These are phyloP conservation scores for Vanderwaltozyma polyspora DNA, from an alignment of 805 yeast genomes.

Conservation along the genomic window DNA sequence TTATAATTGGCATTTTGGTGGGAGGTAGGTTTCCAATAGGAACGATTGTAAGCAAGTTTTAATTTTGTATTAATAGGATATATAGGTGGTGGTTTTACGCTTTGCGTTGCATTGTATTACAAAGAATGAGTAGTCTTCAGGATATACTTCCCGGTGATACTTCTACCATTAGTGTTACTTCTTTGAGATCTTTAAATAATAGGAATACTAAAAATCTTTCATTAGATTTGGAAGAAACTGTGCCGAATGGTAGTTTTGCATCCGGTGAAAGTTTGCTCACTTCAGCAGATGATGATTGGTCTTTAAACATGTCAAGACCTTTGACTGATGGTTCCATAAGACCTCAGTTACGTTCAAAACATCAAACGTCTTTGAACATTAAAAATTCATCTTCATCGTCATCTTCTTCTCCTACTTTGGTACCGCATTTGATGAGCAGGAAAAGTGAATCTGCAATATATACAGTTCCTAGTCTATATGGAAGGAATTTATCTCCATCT, in stretches of 20 bases:
- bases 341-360: background rate
- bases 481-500: background rate
- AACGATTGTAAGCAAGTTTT: too few relatives aligned
- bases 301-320: background rate
- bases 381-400: too few relatives aligned
- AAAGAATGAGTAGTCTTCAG: too few relatives aligned
- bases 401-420: too few relatives aligned
- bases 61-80: too few relatives aligned
- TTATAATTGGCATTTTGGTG: too few relatives aligned
- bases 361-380: too few relatives aligned
- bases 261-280: background rate
- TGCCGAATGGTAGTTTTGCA: background rate
- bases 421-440: conserved; percentile 3
- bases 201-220: conserved; percentile 25
- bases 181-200: conserved; percentile 11
- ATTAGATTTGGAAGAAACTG: conserved; percentile 5
- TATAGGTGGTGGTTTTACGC: background rate
- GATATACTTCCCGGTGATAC: too few relatives aligned
- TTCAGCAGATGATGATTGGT: background rate
- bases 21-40: too few relatives aligned
- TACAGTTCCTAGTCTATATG: conserved; percentile 3
- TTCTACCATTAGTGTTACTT: background rate
- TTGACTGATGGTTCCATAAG: background rate
- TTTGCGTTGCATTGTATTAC: background rate
- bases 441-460: conserved; percentile 19